Base-by-base conservation (phyloP, 2,329 filamentous ascomycete species). In the Fusarium sp. region DNA sequence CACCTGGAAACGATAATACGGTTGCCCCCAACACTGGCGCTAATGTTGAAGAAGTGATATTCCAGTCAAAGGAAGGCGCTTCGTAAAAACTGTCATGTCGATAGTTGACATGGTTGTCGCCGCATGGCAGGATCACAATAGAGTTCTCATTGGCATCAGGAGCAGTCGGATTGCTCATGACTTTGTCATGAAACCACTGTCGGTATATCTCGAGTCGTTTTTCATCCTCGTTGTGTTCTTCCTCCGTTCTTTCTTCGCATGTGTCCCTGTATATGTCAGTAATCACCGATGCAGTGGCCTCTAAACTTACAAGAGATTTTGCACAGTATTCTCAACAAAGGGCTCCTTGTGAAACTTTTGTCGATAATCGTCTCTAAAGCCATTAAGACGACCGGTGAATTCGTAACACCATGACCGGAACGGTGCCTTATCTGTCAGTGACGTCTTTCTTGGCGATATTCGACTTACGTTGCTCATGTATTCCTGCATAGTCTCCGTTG, bases 1-100 rank as follows among this genome's bases (percentile, higher is more conserved):
- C 73, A 81, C 80, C 78, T 32, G 80, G 80, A 16, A 78, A 71
- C 9, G 77, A 66, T 8, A 82, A 66, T 28, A 80, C 69, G 3
- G 79, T 78, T 30, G 69, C 58, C 27, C 73, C 74, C 27, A 82
- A 71, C 9, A 79, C 53, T 2, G 74, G 59, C 20, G 77, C 71
- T 28, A 80, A 72, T 11, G 77, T 55, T 18, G 75, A 71, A 16
- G 74, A 50, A 12, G 71, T 68, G 11, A 81, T 55, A 14, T 76
- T 37, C 18, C 34, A 11, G 34, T 11, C 34, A 37, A 34, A 34
- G 32, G 32, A 34, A 34, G 32, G 16, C 16, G 32, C 32, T 34
- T 34, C 32, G 32, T 34, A 34, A 34, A 34, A 34, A 34, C 3
- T 1, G 16, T 37, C 71, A 25, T 77, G 73, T 49, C 77, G 76